phyloP scores from a whole-genome alignment of 139 green algal species.

The Parachlorella kessleri region DNA sequence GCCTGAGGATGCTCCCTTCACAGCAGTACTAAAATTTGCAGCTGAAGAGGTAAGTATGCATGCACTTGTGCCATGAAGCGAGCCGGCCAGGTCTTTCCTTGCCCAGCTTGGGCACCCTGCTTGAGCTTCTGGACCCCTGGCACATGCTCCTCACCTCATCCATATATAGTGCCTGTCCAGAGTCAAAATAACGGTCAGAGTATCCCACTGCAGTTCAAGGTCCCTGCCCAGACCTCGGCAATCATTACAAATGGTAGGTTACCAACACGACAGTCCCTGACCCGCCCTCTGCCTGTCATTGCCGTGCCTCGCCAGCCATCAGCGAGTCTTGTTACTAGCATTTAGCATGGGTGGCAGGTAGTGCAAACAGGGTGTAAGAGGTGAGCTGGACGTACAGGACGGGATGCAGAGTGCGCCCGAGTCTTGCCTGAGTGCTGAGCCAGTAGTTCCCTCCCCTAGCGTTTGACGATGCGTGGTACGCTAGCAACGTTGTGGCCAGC shows the following conservation, averaged over 20 bases:
- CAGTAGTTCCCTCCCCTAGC: neutral
- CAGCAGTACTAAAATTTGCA: conserved; percentile 96
- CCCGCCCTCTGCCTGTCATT: too few species aligned
- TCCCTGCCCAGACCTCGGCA: conserved; percentile 85
- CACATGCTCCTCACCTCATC: too few species aligned
- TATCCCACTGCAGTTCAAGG: conserved; percentile 83
- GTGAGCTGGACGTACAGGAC: neutral
- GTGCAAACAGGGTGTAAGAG: neutral
- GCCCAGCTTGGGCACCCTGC: too few species aligned
- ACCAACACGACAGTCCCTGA: neutral
- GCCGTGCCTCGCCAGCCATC: too few species aligned
- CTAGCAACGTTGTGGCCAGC: neutral
- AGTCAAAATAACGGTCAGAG: neutral
- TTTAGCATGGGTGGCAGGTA: neutral
- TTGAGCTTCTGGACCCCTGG: too few species aligned
- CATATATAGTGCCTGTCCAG: neutral
- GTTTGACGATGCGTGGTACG: neutral
- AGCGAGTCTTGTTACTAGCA: neutral
- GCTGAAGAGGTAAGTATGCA: conserved; percentile 87
- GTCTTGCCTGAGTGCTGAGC: neutral
- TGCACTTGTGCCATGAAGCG: too few species aligned
- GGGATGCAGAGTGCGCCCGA: neutral
- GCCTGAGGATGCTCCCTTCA: conserved; percentile 96
- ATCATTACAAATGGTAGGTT: conserved; percentile 96
- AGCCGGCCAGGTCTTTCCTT: too few species aligned